Evolutionary conservation across 352 stramenopile genomes (phyloP), one percentile per base, ranked within the genome.

Genomic region (Thalassiosira exigua): DNA sequence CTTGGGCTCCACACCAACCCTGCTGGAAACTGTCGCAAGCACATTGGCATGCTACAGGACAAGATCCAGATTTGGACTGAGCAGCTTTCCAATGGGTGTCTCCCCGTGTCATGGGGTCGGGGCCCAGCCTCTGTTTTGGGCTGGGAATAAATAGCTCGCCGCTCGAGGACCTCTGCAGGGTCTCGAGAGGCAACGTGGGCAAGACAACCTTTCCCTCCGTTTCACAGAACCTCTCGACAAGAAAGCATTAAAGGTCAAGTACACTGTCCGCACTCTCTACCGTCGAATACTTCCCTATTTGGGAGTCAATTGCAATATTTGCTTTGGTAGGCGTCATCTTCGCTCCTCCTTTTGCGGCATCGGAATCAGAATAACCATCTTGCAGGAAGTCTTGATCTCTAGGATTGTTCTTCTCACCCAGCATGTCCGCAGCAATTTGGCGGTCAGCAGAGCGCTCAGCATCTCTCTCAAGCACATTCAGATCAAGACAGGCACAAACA

Each of bases 1-100:
- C 29, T 78, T 26, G 69, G 69, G 2, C 22, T 75, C 2, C 68
- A n/a, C 3, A 53, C 44, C 9, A 69, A 61, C 19, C 56, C 67
- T 27, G 44, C 41, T 33, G 67, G 67, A 0, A 9, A 26, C 32
- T 62, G 21, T 21, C 1, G 9, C 1, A 33, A 0, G 17, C 54
- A 81, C n/a, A 26, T 81, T 17, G 42, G 50, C 3, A 4, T 41
- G 0, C 17, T 78, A 2, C 12, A 1, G 4, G 39, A 24, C 4
- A 12, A 32, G 39, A n/a, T 70, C 17, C 11, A 77, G 30, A 41
- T 56, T 7, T 77, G 58, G 69, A 66, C 58, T 1, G 22, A 54
- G 11, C 29, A 21, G 17, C 14, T 65, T 4, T 4, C 3, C 3
- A 7, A 5, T 50, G 56, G 56, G 5, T 4, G 24, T 4, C 56